phyloP scores from a whole-genome alignment of 345 rosid genomes.

The Angophora floribunda region DNA sequence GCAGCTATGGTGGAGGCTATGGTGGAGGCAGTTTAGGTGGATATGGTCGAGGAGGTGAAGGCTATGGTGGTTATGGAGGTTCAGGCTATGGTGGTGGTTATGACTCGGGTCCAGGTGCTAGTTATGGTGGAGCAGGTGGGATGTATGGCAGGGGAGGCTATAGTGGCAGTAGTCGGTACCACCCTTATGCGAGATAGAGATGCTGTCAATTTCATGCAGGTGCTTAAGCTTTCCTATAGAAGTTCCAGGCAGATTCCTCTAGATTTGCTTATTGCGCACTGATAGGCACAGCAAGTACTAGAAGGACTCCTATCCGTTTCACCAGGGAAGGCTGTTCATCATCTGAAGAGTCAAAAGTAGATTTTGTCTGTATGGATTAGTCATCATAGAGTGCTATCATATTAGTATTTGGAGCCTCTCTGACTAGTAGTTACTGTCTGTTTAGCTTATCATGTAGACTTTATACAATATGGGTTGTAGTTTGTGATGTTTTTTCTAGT shows the following conservation, averaged over 20 bases:
- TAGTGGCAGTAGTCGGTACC: conserved; percentile 92
- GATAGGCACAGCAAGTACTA: conserved; percentile 23
- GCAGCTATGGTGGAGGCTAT: conserved; percentile 68
- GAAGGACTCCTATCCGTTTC: not conserved
- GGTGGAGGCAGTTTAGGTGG: conserved; percentile 60
- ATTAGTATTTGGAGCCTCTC: conserved; percentile 10
- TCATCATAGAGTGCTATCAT: conserved; percentile 7
- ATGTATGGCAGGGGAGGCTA: conserved; percentile 83
- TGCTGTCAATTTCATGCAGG: conserved; percentile 16
- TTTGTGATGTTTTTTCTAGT: conserved; percentile 1
- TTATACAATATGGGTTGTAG: conserved; percentile 1
- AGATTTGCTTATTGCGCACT: conserved; percentile 18
- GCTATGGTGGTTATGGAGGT: conserved; percentile 39
- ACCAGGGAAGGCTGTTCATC: not conserved
- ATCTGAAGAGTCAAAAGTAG: not conserved
- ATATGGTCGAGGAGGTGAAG: conserved; percentile 58
- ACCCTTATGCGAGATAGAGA: conserved; percentile 85
- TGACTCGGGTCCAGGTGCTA: conserved; percentile 77
- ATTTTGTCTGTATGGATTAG: conserved; percentile 16
- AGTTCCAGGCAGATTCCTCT: conserved; percentile 27
- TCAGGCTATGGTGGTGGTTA: conserved; percentile 62
- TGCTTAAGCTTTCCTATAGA: conserved; percentile 34
- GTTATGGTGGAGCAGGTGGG: conserved; percentile 79
- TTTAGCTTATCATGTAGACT: conserved; percentile 34
- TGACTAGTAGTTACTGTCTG: not conserved